Percentiles rank a stretch among this genome's conserved stretches.
phyloP scores from a whole-genome alignment of 371 early-diverging fungal genomes.

The Mortierella sp. region DNA sequence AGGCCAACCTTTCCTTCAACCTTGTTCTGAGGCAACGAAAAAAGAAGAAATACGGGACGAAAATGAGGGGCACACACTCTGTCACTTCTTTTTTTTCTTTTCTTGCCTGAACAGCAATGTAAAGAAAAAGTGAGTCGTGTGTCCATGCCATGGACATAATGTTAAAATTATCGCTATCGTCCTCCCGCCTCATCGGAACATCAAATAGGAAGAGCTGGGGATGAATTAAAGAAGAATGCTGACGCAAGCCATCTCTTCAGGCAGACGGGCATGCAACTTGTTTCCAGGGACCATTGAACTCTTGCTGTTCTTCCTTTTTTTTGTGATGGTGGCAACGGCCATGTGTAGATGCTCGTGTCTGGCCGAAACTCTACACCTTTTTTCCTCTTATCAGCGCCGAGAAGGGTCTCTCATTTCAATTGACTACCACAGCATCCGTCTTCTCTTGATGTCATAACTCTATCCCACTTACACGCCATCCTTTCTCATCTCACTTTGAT shows the following conservation, averaged over 20 bases:
- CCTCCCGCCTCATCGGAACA: not conserved
- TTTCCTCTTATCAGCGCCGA: too few relatives aligned
- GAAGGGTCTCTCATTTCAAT: too few relatives aligned
- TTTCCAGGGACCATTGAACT: not conserved
- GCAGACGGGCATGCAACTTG: not conserved
- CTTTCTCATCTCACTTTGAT: too few relatives aligned
- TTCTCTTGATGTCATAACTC: too few relatives aligned
- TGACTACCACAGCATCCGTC: too few relatives aligned
- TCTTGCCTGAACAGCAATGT: not conserved
- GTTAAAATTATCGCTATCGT: not conserved
- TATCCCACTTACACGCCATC: too few relatives aligned
- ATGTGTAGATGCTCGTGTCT: not conserved
- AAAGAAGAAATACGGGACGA: not conserved
- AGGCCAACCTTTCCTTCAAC: not conserved
- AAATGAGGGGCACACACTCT: not conserved
- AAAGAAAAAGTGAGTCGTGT: not conserved
- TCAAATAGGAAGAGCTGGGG: not conserved
- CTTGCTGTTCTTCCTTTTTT: not conserved
- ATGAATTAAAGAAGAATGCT: not conserved
- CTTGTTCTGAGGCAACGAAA: too few relatives aligned
- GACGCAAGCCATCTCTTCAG: not conserved
- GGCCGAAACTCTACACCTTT: too few relatives aligned
- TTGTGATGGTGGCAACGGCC: not conserved
- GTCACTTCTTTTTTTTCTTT: too few relatives aligned
- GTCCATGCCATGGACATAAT: not conserved